Base-by-base conservation (phyloP, 2,329 filamentous ascomycete genomes). In the Neopestalotiopsis sp. region DNA sequence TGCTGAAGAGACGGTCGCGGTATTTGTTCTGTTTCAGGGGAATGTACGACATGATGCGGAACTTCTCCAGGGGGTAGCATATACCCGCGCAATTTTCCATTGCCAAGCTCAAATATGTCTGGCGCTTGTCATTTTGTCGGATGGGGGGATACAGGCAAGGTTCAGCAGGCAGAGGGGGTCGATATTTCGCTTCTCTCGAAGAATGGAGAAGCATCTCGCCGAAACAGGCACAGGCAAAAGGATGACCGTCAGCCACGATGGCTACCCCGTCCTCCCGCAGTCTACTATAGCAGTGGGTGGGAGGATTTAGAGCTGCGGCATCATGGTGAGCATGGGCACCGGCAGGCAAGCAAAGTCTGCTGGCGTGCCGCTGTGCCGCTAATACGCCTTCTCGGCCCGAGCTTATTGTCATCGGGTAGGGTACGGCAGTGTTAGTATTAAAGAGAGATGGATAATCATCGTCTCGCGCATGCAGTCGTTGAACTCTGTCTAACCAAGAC, bases 11-110 rank as follows among this genome's bases (percentile, higher is more conserved):
- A 12, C 9, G 12, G 7, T 58, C 49, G n/a, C 20, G 32, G n/a
- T 32, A 12, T 17, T 66, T n/a, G 30, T 28, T 13, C n/a, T 34
- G 64, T 14, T 40, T 32, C 28, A 56, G 53, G 34, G 64, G 64
- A n/a, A 58, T 56, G 49, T 57, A 20, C n/a, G 45, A 32, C 64
- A 66, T 66, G n/a, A 66, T 58, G 17, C 32, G 17, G 45, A 30
- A 58, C 7, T 13, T 34, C 3, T 57, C 24, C 10, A 57, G 32
- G n/a, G 64, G 59, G 32, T 62, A 62, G 28, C 12, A 34, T 17
- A 40, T 34, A 17, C 9, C 14, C 59, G 30, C 32, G 20, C 30
- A 62, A 13, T 38, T n/a, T 12, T 57, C 2, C 28, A 66, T 20
- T 14, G 42, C 53, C 20, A 57, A 13, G 30, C 24, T 45, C 42